Percentiles rank a stretch among this genome's conserved stretches.
phyloP scores from a whole-genome alignment of 2,329 filamentous ascomycete genomes.

The Hawksworthiomyces lignivorus region DNA sequence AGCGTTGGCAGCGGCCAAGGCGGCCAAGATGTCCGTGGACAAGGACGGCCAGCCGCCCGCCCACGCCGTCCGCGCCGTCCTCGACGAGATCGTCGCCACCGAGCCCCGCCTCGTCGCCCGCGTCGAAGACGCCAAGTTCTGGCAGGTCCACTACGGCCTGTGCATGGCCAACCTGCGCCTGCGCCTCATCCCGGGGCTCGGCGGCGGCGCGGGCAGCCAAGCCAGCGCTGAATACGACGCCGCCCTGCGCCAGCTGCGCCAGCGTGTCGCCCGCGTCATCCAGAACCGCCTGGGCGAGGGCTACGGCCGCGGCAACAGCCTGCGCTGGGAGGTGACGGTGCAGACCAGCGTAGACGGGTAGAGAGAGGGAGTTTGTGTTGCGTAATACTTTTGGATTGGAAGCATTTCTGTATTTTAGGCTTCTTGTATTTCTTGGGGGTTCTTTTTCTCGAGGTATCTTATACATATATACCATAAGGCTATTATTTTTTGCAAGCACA shows the following conservation, averaged over 20 bases:
- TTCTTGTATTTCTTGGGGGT: no score
- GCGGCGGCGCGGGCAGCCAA: no score
- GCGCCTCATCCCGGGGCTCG: conserved; percentile 39
- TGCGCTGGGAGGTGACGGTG: conserved; percentile 89
- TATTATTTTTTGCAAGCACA: no score
- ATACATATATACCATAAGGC: no score
- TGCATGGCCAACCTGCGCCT: conserved; percentile 93
- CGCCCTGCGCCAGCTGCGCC: conserved; percentile 63
- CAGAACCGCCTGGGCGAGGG: conserved; percentile 81
- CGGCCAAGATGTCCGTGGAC: no score
- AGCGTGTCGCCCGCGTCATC: conserved; percentile 69
- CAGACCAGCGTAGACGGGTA: conserved; percentile 52
- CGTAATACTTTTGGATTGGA: no score
- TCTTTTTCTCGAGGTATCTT: no score
- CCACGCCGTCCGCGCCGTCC: conserved; percentile 55
- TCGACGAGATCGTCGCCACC: conserved; percentile 75
- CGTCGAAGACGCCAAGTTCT: conserved; percentile 89
- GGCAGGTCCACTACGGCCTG: conserved; percentile 96
- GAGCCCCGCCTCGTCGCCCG: conserved; percentile 67
- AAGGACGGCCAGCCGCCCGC: background rate
- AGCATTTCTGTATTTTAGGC: no score
- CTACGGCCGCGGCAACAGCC: conserved; percentile 69
- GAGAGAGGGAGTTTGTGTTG: background rate
- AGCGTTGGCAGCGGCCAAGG: conserved; percentile 19
- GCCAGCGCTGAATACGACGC: conserved; percentile 56